phyloP scores from a whole-genome alignment of 2,329 filamentous ascomycete species.

The Macroventuria anomochaeta region DNA sequence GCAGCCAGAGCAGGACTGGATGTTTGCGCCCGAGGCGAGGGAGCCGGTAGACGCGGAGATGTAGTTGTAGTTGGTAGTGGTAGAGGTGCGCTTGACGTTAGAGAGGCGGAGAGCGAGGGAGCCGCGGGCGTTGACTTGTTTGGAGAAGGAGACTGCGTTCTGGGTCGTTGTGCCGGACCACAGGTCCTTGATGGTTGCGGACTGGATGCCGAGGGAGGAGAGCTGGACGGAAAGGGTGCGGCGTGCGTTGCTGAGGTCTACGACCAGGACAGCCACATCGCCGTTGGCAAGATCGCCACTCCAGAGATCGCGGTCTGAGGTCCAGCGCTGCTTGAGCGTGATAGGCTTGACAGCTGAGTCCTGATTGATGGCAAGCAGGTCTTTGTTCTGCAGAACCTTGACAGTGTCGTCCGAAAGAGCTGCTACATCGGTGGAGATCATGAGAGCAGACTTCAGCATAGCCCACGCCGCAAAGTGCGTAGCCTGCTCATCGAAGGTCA shows the following conservation, averaged over 20 bases:
- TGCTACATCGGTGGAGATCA: conserved; percentile 27
- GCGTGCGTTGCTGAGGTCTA: conserved; percentile 26
- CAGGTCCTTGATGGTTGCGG: conserved; percentile 28
- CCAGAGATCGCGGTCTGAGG: conserved; percentile 26
- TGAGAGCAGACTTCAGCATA: conserved; percentile 31
- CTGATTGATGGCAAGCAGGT: conserved; percentile 30
- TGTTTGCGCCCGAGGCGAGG: conserved; percentile 21
- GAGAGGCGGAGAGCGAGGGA: conserved; percentile 26
- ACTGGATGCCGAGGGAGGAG: conserved; percentile 22
- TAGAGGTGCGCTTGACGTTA: conserved; percentile 21
- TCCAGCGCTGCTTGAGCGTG: conserved; percentile 29
- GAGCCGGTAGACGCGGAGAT: conserved; percentile 25
- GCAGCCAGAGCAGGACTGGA: conserved; percentile 25
- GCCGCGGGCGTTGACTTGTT: conserved; percentile 27
- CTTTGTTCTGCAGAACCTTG: conserved; percentile 28
- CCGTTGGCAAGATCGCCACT: conserved; percentile 29
- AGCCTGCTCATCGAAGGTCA: conserved; percentile 31
- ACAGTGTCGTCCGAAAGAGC: conserved; percentile 19
- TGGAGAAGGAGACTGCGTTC: conserved; percentile 20
- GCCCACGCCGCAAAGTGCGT: conserved; percentile 31
- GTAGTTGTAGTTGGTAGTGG: conserved; percentile 22
- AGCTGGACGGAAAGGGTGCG: conserved; percentile 24
- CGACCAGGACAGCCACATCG: conserved; percentile 26
- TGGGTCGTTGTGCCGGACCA: conserved; percentile 22
- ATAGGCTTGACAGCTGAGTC: conserved; percentile 30